These are phyloP conservation scores for Aureobasidium zeae DNA, from an alignment of 2,329 filamentous ascomycete species.

Conservation along the genomic window DNA sequence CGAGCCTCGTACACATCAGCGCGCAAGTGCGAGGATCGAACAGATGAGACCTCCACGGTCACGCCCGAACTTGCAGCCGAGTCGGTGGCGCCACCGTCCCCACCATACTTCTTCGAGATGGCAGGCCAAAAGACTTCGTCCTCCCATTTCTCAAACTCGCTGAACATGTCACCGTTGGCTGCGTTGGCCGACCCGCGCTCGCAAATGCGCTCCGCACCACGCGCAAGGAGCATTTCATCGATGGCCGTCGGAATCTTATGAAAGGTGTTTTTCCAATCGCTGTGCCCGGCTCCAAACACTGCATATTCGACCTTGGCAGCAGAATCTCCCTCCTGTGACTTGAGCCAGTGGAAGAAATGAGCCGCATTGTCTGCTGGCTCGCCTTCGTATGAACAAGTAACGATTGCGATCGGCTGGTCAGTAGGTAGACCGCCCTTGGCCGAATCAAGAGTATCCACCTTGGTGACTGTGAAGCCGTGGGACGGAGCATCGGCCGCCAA, in stretches of 20 bases:
- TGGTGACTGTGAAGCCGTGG: slow-evolving; percentile 50
- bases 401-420: slow-evolving; percentile 53
- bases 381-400: slow-evolving; percentile 66
- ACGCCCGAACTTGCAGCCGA: slow-evolving; percentile 30
- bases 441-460: slow-evolving; percentile 50
- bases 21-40: slow-evolving; percentile 49
- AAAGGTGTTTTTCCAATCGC: slow-evolving; percentile 51
- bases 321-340: slow-evolving; percentile 39
- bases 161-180: slow-evolving; percentile 56
- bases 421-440: slow-evolving; percentile 52
- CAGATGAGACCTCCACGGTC: slow-evolving; percentile 44
- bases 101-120: slow-evolving; percentile 35
- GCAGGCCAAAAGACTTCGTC: slow-evolving; percentile 48
- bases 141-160: slow-evolving; percentile 59
- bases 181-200: slow-evolving; percentile 51
- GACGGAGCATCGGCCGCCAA: slow-evolving; percentile 50
- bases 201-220: slow-evolving; percentile 42
- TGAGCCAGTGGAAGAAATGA: slow-evolving; percentile 59
- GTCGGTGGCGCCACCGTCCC: slow-evolving; percentile 17
- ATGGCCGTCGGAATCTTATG: slow-evolving; percentile 57
- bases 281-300: slow-evolving; percentile 60
- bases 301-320: slow-evolving; percentile 53
- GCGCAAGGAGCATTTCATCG: slow-evolving; percentile 44
- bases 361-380: slow-evolving; percentile 63
- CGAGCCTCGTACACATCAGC: slow-evolving; percentile 54